phyloP scores from a whole-genome alignment of 2,329 filamentous ascomycete genomes.

The Dichotomopilus funicola region DNA sequence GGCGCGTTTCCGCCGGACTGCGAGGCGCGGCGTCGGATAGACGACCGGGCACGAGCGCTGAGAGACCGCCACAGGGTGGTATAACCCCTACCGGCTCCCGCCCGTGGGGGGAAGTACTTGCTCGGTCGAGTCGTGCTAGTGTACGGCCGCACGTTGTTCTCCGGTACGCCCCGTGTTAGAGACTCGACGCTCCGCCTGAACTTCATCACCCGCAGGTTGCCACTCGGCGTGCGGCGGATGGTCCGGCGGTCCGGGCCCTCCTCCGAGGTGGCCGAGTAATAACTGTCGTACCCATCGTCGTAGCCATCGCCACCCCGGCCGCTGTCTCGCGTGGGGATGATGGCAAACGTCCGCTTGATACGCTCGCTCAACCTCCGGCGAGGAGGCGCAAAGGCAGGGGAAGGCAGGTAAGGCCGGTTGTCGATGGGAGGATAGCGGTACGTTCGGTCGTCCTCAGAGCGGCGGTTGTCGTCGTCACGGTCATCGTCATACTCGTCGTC shows the following conservation, averaged over 20 bases:
- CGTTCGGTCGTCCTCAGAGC: conserved; percentile 31
- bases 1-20: background rate
- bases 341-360: conserved; percentile 55
- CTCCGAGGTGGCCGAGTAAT: conserved; percentile 18
- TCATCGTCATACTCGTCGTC: conserved; percentile 30
- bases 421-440: conserved; percentile 44
- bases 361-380: conserved; percentile 45
- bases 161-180: conserved; percentile 23
- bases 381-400: conserved; percentile 17
- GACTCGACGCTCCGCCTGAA: conserved; percentile 45
- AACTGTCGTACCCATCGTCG: conserved; percentile 19
- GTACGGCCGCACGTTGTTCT: background rate
- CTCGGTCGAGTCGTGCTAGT: background rate
- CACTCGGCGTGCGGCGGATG: conserved; percentile 53
- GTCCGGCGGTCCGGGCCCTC: conserved; percentile 44
- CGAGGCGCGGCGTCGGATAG: conserved; percentile 11
- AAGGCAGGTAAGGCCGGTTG: conserved; percentile 35
- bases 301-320: background rate
- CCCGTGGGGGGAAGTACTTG: background rate
- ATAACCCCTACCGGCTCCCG: background rate
- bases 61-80: conserved; percentile 30
- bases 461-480: conserved; percentile 19
- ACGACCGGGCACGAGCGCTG: conserved; percentile 11
- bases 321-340: conserved; percentile 45
- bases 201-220: conserved; percentile 53